A percentile compares a stretch with the other conserved stretches of the same genome.
These are phyloP conservation scores for Linum lewisii DNA, from an alignment of 345 rosid genomes.

Conservation along the genomic window DNA sequence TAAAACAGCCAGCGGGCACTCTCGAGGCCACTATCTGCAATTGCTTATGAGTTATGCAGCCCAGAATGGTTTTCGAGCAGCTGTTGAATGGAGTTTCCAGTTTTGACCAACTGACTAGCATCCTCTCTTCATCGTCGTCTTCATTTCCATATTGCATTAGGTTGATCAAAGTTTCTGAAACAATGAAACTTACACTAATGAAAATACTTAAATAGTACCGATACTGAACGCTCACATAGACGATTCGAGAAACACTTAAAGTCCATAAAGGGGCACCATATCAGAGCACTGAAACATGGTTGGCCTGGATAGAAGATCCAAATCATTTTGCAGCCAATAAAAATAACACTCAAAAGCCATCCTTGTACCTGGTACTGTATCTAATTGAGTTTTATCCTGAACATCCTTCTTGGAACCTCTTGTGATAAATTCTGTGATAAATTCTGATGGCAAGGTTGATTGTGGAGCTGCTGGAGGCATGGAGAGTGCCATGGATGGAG, in stretches of 20 bases:
- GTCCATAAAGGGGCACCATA: not conserved
- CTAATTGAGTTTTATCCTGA: slow-evolving; percentile 24
- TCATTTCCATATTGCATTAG: slow-evolving; percentile 78
- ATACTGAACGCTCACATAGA: not conserved
- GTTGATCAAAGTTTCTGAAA: slow-evolving; percentile 67
- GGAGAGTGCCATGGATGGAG: slow-evolving; percentile 23
- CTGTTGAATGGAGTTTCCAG: slow-evolving; percentile 13
- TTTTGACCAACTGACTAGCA: slow-evolving; percentile 16
- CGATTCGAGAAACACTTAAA: not conserved
- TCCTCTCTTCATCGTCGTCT: slow-evolving; percentile 49
- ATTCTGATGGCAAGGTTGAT: slow-evolving; percentile 40
- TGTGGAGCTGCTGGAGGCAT: slow-evolving; percentile 34
- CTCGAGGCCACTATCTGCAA: too few relatives aligned
- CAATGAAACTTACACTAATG: slow-evolving; percentile 4
- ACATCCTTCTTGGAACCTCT: slow-evolving; percentile 18
- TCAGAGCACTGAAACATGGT: too few relatives aligned
- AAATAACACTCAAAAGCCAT: not conserved
- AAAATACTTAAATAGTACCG: slow-evolving; percentile 1
- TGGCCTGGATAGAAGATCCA: not conserved
- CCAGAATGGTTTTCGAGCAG: slow-evolving; percentile 52
- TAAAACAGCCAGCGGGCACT: too few relatives aligned
- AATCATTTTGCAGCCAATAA: slow-evolving; percentile 3
- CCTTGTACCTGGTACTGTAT: slow-evolving; percentile 43
- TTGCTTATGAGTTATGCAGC: slow-evolving; percentile 15
- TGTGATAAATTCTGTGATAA: slow-evolving; percentile 44